phyloP scores from a whole-genome alignment of 2,329 filamentous ascomycete species.

The Trichoderma citrinoviride region DNA sequence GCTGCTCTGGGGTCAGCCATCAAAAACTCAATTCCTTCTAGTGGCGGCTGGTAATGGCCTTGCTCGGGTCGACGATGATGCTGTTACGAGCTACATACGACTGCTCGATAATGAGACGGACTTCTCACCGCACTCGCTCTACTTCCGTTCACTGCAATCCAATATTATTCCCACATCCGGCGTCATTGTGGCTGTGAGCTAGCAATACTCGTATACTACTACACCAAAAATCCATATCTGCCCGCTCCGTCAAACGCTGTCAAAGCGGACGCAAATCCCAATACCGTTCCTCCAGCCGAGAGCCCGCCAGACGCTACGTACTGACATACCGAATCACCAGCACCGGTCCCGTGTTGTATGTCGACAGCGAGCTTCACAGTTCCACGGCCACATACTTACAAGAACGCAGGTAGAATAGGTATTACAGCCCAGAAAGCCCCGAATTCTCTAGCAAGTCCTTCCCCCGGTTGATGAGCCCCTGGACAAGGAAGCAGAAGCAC shows the following conservation, averaged over 20 bases:
- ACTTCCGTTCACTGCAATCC: not conserved
- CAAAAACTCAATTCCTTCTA: not conserved
- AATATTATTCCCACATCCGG: not conserved
- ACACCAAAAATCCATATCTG: not conserved
- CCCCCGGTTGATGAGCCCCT: constrained; percentile 2
- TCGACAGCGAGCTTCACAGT: no score
- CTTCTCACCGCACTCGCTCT: constrained; percentile 6
- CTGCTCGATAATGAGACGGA: not conserved
- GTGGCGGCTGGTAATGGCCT: not conserved
- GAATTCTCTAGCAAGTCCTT: no score
- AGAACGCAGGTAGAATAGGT: no score
- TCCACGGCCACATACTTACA: no score
- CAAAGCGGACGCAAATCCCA: not conserved
- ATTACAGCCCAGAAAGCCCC: not conserved
- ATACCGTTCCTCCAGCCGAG: not conserved
- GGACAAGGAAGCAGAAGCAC: constrained; percentile 15
- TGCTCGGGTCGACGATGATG: not conserved
- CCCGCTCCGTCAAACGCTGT: not conserved
- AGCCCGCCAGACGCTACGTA: not conserved
- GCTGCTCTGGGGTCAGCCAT: constrained; percentile 1
- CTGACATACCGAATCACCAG: not conserved
- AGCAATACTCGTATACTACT: not conserved
- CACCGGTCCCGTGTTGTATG: no score
- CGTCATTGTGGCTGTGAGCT: not conserved
- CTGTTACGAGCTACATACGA: not conserved